A percentile compares a stretch with the other conserved stretches of the same genome.
Evolutionary conservation across 176 grass and related monocot genomes (phyloP).

Genomic region (Phoenix dactylifera): DNA sequence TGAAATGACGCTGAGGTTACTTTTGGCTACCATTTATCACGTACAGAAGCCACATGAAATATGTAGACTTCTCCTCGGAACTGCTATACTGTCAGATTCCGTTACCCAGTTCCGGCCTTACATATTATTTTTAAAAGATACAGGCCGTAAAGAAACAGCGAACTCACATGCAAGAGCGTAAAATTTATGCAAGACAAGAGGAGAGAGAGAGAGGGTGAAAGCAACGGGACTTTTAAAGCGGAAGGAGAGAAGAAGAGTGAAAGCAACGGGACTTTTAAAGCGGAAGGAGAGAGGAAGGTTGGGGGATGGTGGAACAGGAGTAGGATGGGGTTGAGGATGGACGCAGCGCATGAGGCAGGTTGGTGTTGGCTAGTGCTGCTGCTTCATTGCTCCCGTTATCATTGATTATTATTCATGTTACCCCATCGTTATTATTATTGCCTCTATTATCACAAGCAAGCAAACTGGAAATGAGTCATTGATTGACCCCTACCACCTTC

Average conservation of each 20-base stretch:
- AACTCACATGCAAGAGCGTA: conserved; percentile 19
- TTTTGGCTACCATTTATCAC: too few relatives aligned
- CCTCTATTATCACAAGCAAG: conserved; percentile 13
- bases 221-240: conserved; percentile 13
- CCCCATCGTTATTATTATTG: background rate
- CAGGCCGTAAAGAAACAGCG: background rate
- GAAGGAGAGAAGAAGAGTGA: conserved; percentile 11
- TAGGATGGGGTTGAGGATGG: conserved; percentile 35
- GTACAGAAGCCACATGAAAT: too few relatives aligned
- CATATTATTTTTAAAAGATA: too few relatives aligned
- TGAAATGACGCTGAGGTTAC: too few relatives aligned
- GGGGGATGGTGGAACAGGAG: conserved; percentile 21
- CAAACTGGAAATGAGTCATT: background rate
- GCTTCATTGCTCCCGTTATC: conserved; percentile 13
- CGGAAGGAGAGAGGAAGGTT: conserved; percentile 9
- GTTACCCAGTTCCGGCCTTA: too few relatives aligned
- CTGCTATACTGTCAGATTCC: too few relatives aligned
- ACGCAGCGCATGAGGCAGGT: conserved; percentile 60
- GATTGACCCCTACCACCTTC: conserved; percentile 17
- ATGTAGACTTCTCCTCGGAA: too few relatives aligned
- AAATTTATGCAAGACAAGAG: conserved; percentile 12
- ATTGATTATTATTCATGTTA: background rate
- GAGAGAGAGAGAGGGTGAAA: conserved; percentile 3
- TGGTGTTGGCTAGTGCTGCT: conserved; percentile 42
- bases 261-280: conserved; percentile 16